Percentiles rank a stretch among this genome's conserved stretches.
phyloP scores from a whole-genome alignment of 495 filamentous ascomycete genomes.

The Cercophora samala region DNA sequence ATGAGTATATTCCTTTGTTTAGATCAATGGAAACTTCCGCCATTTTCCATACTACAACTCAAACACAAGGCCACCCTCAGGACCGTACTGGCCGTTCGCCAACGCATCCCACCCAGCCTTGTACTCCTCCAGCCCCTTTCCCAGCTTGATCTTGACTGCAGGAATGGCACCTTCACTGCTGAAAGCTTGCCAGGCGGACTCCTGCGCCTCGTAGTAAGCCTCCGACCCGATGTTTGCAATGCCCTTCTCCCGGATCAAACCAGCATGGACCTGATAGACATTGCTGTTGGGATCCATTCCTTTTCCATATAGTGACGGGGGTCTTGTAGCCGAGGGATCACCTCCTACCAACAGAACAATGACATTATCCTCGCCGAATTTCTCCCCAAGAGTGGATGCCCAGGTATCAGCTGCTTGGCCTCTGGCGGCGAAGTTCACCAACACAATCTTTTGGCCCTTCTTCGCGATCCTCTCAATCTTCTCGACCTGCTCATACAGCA shows the following conservation, averaged over 20 bases:
- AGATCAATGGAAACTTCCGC: not conserved
- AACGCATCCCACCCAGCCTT: constrained; percentile 46
- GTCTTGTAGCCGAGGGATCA: constrained; percentile 29
- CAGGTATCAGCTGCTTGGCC: constrained; percentile 38
- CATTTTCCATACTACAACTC: constrained; percentile 3
- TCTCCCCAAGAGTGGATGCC: constrained; percentile 30
- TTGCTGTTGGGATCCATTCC: constrained; percentile 17
- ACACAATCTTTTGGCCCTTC: constrained; percentile 40
- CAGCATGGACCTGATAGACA: constrained; percentile 45
- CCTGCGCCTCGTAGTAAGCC: constrained; percentile 13
- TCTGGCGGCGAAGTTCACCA: constrained; percentile 54
- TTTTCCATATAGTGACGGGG: constrained; percentile 23
- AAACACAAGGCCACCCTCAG: constrained; percentile 46
- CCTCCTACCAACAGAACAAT: constrained; percentile 39
- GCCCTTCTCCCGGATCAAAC: constrained; percentile 37
- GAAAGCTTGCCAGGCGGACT: constrained; percentile 34
- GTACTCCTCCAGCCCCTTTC: constrained; percentile 43
- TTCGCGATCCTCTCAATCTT: constrained; percentile 20
- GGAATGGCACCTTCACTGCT: constrained; percentile 30
- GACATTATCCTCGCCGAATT: constrained; percentile 19
- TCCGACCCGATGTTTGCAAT: constrained; percentile 31
- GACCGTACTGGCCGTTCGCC: constrained; percentile 36
- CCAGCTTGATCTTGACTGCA: constrained; percentile 43
- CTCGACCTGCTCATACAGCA: constrained; percentile 32
- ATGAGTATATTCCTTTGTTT: not conserved